Conservation (phyloP, 805 yeast genomes). For the Nakazawaea holstii region DNA sequence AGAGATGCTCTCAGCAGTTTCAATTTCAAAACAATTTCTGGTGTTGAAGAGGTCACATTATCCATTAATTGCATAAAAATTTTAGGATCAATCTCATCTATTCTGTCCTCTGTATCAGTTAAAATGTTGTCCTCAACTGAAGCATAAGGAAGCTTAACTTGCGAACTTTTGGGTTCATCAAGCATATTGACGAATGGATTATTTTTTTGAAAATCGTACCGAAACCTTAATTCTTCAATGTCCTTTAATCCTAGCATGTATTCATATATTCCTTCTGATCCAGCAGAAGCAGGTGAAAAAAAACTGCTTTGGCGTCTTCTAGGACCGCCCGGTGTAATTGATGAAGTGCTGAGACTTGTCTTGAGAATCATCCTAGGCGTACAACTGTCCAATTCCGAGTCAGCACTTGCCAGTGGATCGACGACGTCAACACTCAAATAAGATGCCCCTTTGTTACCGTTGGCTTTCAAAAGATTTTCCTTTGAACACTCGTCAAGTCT, state of each 20-base stretch:
- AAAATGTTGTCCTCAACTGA: constrained; percentile 6
- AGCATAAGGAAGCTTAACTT: not conserved
- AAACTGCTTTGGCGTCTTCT: constrained; percentile 8
- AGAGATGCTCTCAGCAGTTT: not conserved
- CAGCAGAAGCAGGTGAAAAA: not conserved
- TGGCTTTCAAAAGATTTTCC: not conserved
- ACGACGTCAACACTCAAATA: not conserved
- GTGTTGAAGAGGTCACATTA: not conserved
- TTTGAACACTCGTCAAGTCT: constrained; percentile 29
- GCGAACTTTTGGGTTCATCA: not conserved
- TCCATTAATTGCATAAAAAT: not conserved
- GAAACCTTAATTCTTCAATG: constrained; percentile 2
- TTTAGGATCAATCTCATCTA: constrained; percentile 7
- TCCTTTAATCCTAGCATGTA: constrained; percentile 4
- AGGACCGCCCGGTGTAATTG: not conserved
- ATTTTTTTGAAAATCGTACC: constrained; percentile 2
- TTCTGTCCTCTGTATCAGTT: constrained; percentile 7
- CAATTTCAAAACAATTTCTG: not conserved
- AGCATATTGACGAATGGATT: constrained; percentile 6
- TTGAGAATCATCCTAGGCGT: not conserved
- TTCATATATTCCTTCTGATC: constrained; percentile 5
- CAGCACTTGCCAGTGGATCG: not conserved
- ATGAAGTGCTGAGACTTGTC: constrained; percentile 5
- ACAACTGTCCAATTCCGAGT: too few relatives aligned
- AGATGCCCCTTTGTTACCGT: not conserved